Percentiles rank a stretch among this genome's conserved stretches.
These are phyloP conservation scores for Orbilia quercus DNA, from an alignment of 2,329 filamentous ascomycete genomes.

Conservation along the genomic window DNA sequence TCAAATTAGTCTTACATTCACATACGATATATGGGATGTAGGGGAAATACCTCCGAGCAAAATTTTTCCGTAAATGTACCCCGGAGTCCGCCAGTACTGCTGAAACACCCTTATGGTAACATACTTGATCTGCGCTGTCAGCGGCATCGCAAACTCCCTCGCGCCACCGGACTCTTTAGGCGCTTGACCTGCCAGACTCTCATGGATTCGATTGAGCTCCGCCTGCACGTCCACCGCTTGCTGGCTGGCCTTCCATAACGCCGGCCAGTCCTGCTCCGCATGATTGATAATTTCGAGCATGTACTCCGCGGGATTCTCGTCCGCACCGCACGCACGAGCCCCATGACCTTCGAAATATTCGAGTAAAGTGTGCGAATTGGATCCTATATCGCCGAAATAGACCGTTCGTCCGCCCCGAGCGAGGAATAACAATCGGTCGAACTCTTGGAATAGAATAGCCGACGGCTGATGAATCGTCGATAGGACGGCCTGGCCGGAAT, in stretches of 20 bases:
- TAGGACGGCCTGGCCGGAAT: slow-evolving; percentile 70
- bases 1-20: slow-evolving; percentile 70
- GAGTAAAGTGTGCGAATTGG: slow-evolving; percentile 75
- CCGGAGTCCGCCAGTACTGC: slow-evolving; percentile 90
- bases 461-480: slow-evolving; percentile 72
- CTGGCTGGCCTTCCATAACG: slow-evolving; percentile 66
- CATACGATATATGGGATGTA: slow-evolving; percentile 47
- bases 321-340: slow-evolving; percentile 72
- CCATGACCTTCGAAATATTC: slow-evolving; percentile 81
- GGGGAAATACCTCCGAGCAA: slow-evolving; percentile 71
- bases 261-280: slow-evolving; percentile 67
- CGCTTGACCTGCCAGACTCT: slow-evolving; percentile 70
- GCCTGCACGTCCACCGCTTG: slow-evolving; percentile 65
- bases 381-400: slow-evolving; percentile 83
- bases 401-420: slow-evolving; percentile 80
- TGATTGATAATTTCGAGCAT: slow-evolving; percentile 73
- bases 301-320: slow-evolving; percentile 84
- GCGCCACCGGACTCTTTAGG: slow-evolving; percentile 66
- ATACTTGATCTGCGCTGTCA: slow-evolving; percentile 73
- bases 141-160: slow-evolving; percentile 83
- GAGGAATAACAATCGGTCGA: slow-evolving; percentile 70
- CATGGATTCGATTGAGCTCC: slow-evolving; percentile 65
- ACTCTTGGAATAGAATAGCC: slow-evolving; percentile 70
- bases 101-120: slow-evolving; percentile 82
- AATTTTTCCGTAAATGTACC: slow-evolving; percentile 87